phyloP scores from a whole-genome alignment of 176 grass and related monocot species.

The Aegilops speltoides region DNA sequence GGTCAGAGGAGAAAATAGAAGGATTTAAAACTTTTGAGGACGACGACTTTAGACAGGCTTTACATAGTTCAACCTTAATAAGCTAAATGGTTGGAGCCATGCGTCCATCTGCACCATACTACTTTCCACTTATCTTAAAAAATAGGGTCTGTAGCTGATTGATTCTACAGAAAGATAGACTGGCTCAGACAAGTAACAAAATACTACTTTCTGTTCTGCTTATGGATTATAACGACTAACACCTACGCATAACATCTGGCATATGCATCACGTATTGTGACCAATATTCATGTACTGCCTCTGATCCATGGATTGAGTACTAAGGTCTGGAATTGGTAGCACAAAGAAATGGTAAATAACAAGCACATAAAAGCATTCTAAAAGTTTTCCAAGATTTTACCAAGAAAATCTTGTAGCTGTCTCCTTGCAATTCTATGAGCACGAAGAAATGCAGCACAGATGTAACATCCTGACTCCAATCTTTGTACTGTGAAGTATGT shows the following conservation, averaged over 20 bases:
- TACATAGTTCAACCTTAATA: background rate
- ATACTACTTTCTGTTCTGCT: background rate
- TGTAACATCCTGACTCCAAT: constrained; percentile 79
- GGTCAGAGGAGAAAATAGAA: background rate
- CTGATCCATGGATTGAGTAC: too few species aligned
- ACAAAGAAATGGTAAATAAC: constrained; percentile 18
- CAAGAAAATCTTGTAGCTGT: constrained; percentile 82
- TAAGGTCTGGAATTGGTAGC: background rate
- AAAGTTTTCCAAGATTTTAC: constrained; percentile 48
- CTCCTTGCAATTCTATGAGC: constrained; percentile 80
- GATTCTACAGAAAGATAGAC: background rate
- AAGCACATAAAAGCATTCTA: constrained; percentile 21
- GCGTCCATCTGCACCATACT: background rate
- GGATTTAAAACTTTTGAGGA: background rate
- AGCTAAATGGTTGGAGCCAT: background rate
- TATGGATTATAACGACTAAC: background rate
- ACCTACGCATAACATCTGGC: background rate
- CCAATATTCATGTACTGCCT: background rate
- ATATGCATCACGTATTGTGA: background rate
- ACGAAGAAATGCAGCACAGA: constrained; percentile 87
- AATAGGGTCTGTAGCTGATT: background rate
- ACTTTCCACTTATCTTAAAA: too few species aligned
- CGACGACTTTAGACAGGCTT: constrained; percentile 1
- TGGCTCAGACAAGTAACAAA: constrained; percentile 1
- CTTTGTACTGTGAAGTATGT: constrained; percentile 88